Conservation (phyloP, 148 eudicot species). For the Vaccinium macrocarpon region DNA sequence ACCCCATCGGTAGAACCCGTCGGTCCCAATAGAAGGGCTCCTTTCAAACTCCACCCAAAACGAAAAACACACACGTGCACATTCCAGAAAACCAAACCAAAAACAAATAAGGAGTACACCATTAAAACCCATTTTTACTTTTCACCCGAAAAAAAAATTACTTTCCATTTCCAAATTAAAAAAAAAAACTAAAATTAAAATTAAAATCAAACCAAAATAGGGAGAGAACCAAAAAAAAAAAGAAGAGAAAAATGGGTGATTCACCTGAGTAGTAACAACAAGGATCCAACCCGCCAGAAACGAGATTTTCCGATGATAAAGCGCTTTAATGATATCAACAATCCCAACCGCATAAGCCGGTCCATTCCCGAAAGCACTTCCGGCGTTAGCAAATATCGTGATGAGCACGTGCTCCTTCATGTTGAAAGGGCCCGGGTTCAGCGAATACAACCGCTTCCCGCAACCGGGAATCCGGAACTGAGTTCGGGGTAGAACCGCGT, state of each 20-base stretch:
- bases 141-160: too few species aligned
- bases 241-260: neutral
- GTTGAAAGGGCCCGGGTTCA: conserved; percentile 93
- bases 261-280: conserved; percentile 84
- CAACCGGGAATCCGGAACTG: conserved; percentile 63
- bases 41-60: too few species aligned
- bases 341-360: conserved; percentile 81
- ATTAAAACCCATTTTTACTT: too few species aligned
- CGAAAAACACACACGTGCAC: too few species aligned
- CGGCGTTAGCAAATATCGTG: conserved; percentile 83
- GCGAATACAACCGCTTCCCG: conserved; percentile 50
- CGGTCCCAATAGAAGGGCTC: too few species aligned
- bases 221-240: neutral
- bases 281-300: conserved; percentile 88
- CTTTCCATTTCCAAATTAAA: too few species aligned
- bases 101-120: too few species aligned
- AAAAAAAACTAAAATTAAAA: too few species aligned
- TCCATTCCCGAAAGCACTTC: conserved; percentile 80
- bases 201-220: too few species aligned
- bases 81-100: too few species aligned
- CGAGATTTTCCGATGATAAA: conserved; percentile 61
- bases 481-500: conserved; percentile 43
- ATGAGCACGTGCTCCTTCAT: conserved; percentile 92
- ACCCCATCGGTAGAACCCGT: too few species aligned
- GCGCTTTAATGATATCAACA: conserved; percentile 73